Percentiles rank a stretch among this genome's conserved stretches.
Conservation (phyloP, 2,329 filamentous ascomycete genomes). For the Drechslerella dactyloides region DNA sequence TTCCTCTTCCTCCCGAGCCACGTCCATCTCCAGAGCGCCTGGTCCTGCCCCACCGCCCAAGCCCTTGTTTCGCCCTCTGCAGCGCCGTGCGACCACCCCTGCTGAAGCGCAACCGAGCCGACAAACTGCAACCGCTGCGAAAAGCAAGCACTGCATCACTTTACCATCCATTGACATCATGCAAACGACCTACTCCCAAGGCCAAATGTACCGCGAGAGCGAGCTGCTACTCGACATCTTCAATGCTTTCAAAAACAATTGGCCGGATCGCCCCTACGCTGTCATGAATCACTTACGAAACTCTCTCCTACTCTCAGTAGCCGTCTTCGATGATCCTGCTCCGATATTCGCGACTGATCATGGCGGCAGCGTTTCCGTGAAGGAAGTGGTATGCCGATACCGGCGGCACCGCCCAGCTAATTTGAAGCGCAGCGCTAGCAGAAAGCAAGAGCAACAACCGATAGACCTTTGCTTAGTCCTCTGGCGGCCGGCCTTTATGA, state of each 20-base stretch:
- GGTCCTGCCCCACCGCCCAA: slow-evolving; percentile 38
- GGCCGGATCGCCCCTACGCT: slow-evolving; percentile 44
- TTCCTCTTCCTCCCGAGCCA: slow-evolving; percentile 5
- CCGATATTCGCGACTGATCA: slow-evolving; percentile 46
- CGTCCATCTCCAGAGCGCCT: slow-evolving; percentile 4
- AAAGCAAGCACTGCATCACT: slow-evolving; percentile 22
- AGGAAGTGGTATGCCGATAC: slow-evolving; percentile 34
- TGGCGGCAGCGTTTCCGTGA: slow-evolving; percentile 22
- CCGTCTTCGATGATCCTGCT: slow-evolving; percentile 35
- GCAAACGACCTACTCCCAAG: slow-evolving; percentile 12
- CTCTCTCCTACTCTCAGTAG: slow-evolving; percentile 29
- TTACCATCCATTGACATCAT: slow-evolving; percentile 41
- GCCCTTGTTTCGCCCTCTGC: slow-evolving; percentile 36
- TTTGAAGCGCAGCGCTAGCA: not conserved
- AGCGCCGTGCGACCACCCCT: slow-evolving; percentile 35
- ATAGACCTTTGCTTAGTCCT: slow-evolving; percentile 39
- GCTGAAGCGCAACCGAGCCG: slow-evolving; percentile 28
- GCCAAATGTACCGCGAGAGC: slow-evolving; percentile 36
- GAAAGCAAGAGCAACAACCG: slow-evolving; percentile 8
- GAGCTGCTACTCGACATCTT: slow-evolving; percentile 38
- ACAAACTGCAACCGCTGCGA: slow-evolving; percentile 8
- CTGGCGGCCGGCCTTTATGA: slow-evolving; percentile 40
- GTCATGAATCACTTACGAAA: slow-evolving; percentile 48
- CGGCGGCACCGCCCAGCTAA: slow-evolving; percentile 13
- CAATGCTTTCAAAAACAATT: slow-evolving; percentile 33